phyloP scores from a whole-genome alignment of 768 basidiomycete species.

The Hysterangium stoloniferum region DNA sequence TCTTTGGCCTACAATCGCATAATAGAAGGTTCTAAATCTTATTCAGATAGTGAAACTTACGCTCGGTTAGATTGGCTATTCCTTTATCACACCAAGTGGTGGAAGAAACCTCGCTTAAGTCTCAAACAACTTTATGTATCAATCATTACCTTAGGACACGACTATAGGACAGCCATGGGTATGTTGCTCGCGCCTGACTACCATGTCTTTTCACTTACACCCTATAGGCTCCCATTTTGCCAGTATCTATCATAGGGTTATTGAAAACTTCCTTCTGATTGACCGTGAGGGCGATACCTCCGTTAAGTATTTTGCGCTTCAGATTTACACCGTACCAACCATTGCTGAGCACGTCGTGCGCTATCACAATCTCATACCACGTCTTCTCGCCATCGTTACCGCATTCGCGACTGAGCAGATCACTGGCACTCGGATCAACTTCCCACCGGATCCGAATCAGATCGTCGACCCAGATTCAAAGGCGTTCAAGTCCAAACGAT shows the following conservation, averaged over 20 bases:
- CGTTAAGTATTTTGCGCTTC: constrained; percentile 87
- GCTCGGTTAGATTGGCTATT: constrained; percentile 69
- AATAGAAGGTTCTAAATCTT: constrained; percentile 25
- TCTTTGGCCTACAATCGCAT: constrained; percentile 33
- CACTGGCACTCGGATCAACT: constrained; percentile 55
- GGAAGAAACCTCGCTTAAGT: constrained; percentile 77
- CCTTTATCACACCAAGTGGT: constrained; percentile 73
- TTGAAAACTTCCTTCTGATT: constrained; percentile 85
- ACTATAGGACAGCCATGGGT: constrained; percentile 77
- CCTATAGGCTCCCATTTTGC: constrained; percentile 72
- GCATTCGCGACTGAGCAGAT: constrained; percentile 94
- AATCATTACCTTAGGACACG: constrained; percentile 59
- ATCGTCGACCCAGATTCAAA: constrained; percentile 72
- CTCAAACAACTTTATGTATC: constrained; percentile 79
- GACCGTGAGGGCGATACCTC: constrained; percentile 95
- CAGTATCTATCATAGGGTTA: constrained; percentile 74
- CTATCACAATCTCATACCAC: constrained; percentile 63
- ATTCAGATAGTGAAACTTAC: constrained; percentile 37
- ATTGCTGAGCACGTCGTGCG: constrained; percentile 73
- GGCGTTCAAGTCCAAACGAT: constrained; percentile 91
- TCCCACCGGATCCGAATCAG: constrained; percentile 25
- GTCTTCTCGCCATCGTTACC: constrained; percentile 75
- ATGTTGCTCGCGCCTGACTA: constrained; percentile 21
- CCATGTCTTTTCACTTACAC: constrained; percentile 6
- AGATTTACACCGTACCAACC: constrained; percentile 88